Evolutionary conservation across 1,139 yeast genomes (phyloP), one percentile per base, ranked within the genome.

Genomic region (Candida sp.): DNA sequence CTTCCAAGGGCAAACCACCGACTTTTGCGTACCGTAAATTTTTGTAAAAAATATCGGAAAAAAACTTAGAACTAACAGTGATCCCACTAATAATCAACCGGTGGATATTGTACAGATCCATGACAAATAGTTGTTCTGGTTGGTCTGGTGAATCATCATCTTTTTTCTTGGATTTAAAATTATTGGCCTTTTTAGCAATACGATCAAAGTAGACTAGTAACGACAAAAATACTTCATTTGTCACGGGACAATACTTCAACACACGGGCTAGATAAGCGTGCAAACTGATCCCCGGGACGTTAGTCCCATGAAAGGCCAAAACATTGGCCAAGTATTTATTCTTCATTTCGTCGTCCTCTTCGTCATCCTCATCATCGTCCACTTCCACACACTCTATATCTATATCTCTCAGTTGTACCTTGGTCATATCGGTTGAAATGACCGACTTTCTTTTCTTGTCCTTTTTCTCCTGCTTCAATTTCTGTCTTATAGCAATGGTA

Each of bases 1-100:
- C 99, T 46, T 90, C 97, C 45, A 91, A 76, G 6, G 98, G 97
- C 45, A 93, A 75, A 2, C 99, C 99, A 6, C 99, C 99, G 36
- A 93, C 98, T 64, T 93, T 89, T 22, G 99, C 98, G 62, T 95
- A 93, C 50, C 99, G 79, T 43, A 95, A 84, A 64, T 95, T 93
- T 59, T 95, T 93, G 74, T 95, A 93, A 61, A 93, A 95, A 42
- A 93, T 90, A 66, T 93, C 99, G 54, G 95, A 85, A 63, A 91
- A 91, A 64, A 93, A 95, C 68, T 93, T 93, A 36, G 96, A 87
- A 22, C 96, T 89, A 21, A 93, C 98, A 0, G 99, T 93, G 44
- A 95, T 87, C 7, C 98, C 99, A n/a, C 96, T 87, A 38, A 93
- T 93, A 43, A 93, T 88, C 48, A 93, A 75, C 49, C 99, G 76